Percentiles rank a stretch among this genome's conserved stretches.
These are phyloP conservation scores for Penicillium occitanis DNA, from an alignment of 2,329 filamentous ascomycete species.

Conservation along the genomic window DNA sequence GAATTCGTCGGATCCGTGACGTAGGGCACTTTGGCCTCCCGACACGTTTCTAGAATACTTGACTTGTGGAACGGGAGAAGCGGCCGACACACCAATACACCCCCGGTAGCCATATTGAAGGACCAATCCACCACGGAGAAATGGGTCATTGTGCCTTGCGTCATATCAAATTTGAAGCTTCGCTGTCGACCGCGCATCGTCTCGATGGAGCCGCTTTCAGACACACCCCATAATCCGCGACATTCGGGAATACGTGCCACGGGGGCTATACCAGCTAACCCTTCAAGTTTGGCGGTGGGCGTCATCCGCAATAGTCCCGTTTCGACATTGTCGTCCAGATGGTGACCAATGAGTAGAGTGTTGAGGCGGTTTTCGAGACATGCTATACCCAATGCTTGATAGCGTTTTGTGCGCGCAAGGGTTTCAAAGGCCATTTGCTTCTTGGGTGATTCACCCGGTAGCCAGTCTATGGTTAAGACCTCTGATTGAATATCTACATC, in stretches of 20 bases:
- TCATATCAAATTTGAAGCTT: slow-evolving; percentile 8
- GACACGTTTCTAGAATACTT: slow-evolving; percentile 65
- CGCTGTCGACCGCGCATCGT: slow-evolving; percentile 44
- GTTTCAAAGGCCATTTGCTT: slow-evolving; percentile 70
- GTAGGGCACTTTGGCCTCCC: slow-evolving; percentile 67
- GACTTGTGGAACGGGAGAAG: slow-evolving; percentile 61
- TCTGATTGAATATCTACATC: slow-evolving; percentile 35
- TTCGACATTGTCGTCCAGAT: slow-evolving; percentile 87
- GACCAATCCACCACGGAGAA: not conserved
- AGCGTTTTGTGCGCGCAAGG: slow-evolving; percentile 70
- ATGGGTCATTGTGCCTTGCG: not conserved
- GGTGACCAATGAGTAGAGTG: slow-evolving; percentile 77
- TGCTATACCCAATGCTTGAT: slow-evolving; percentile 64
- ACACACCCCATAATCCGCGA: slow-evolving; percentile 68
- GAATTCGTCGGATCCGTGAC: slow-evolving; percentile 83
- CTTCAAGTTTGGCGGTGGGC: slow-evolving; percentile 65
- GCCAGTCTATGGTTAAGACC: slow-evolving; percentile 56
- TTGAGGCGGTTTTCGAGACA: slow-evolving; percentile 56
- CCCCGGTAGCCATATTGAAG: slow-evolving; percentile 33
- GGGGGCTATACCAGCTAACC: slow-evolving; percentile 67
- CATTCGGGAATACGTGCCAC: slow-evolving; percentile 79
- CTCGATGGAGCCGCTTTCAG: slow-evolving; percentile 61
- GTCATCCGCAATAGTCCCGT: slow-evolving; percentile 79
- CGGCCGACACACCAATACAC: slow-evolving; percentile 39
- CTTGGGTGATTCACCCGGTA: slow-evolving; percentile 33